Evolutionary conservation across 1,139 yeast species (phyloP), one percentile per base, ranked within the genome.

Genomic region (Hyphopichia wangnamkhiaoensis): DNA sequence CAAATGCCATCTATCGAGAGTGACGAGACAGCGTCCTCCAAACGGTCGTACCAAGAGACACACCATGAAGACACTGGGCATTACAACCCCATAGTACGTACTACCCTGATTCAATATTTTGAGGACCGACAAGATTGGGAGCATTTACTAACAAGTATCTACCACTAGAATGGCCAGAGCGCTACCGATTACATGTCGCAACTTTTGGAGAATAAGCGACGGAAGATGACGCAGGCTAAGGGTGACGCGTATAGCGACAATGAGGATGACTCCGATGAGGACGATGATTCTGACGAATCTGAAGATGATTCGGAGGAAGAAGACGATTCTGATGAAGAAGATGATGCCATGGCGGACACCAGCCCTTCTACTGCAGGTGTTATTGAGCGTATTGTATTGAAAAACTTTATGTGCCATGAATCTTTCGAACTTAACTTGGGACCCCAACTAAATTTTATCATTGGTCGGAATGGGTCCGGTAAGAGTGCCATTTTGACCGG

Each of bases 401-500:
- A 74, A 46, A 86, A 86, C 60, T 87, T 87, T 58, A 86, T 86
- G 77, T 71, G 98, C 79, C 98, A 93, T 54, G 84, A 80, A 35
- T 80, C 86, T 38, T 85, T 94, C 53, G 82, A 80, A 40, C 64
- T 93, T 14, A 77, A 76, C 2, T 71, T 94, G 31, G 96, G 96
- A 0, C 95, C 95, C 0, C 80, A 84, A 42, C 74, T 93, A 47
- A 94, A 93, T 60, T 89, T 94, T 54, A 88, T 94, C 41, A 87
- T 90, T 27, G 99, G 99, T 10, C 78, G 87, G 47, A 94, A 94
- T 54, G 99, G 99, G 2, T 84, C 95, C 25, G 99, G 99, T 24
- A 94, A 94, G 56, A 83, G 94, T 60, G 96, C 98, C 1, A 76
- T 94, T 23, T 66, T 94, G 45, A 91, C 98, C 0, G 98, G 96